phyloP scores from a whole-genome alignment of 352 stramenopile genomes.

The Stramenopiles sp. region DNA sequence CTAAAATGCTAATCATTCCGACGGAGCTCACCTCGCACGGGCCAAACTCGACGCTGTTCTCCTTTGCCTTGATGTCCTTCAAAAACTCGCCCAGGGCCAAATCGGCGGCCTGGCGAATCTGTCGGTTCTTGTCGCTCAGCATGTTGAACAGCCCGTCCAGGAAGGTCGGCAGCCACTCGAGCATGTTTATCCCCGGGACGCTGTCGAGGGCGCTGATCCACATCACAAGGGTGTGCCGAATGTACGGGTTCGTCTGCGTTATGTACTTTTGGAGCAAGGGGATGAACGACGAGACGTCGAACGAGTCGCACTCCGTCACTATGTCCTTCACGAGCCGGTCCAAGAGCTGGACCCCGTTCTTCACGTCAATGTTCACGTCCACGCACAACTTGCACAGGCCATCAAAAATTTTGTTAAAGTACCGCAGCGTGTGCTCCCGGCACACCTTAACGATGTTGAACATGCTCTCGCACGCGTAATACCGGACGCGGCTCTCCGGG shows the following conservation, averaged over 20 bases:
- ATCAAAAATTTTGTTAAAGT: constrained; percentile 99
- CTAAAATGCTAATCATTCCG: constrained; percentile 60
- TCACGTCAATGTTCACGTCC: constrained; percentile 97
- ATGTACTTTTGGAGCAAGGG: constrained; percentile 98
- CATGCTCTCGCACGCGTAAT: constrained; percentile 96
- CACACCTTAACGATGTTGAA: constrained; percentile 97
- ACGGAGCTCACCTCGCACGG: constrained; percentile 37
- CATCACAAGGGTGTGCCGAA: constrained; percentile 86
- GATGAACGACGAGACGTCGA: constrained; percentile 97
- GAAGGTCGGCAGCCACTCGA: constrained; percentile 92
- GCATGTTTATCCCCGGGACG: constrained; percentile 96
- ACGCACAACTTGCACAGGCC: constrained; percentile 87
- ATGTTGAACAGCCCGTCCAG: constrained; percentile 98
- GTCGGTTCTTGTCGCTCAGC: constrained; percentile 90
- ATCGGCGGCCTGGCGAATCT: constrained; percentile 88
- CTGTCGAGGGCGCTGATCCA: constrained; percentile 97
- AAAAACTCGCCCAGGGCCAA: constrained; percentile 79
- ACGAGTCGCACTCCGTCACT: constrained; percentile 90
- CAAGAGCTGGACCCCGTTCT: constrained; percentile 76
- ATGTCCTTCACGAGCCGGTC: constrained; percentile 92
- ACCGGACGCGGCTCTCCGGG: constrained; percentile 83
- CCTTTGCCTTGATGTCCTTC: constrained; percentile 81
- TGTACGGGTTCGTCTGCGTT: constrained; percentile 93
- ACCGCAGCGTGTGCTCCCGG: constrained; percentile 28
- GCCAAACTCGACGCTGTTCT: constrained; percentile 80